These are phyloP conservation scores for Pseudogymnoascus sp. DNA, from an alignment of 2,329 filamentous ascomycete species.

Conservation along the genomic window DNA sequence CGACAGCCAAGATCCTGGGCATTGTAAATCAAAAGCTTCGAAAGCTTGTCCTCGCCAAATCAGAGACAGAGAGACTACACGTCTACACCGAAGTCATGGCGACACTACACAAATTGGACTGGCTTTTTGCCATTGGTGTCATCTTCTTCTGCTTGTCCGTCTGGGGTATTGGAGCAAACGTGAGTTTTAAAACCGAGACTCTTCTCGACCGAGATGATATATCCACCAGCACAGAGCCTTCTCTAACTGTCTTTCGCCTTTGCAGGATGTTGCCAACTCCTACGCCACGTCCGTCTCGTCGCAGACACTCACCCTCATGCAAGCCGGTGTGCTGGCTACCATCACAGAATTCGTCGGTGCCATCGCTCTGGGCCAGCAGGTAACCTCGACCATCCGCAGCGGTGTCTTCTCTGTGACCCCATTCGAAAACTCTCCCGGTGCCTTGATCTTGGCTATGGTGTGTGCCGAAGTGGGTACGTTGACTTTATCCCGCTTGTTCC, in stretches of 20 bases:
- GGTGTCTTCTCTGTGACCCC: conserved; percentile 55
- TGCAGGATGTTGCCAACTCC: conserved; percentile 78
- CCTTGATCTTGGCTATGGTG: conserved; percentile 60
- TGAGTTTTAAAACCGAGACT: too few relatives aligned
- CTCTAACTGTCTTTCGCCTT: background rate
- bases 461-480: conserved; percentile 35
- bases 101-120: background rate
- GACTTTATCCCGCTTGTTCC: too few relatives aligned
- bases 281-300: conserved; percentile 78
- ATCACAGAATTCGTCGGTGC: conserved; percentile 62
- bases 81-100: background rate
- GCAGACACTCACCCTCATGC: conserved; percentile 59
- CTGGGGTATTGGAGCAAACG: conserved; percentile 46
- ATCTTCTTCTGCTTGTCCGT: conserved; percentile 50
- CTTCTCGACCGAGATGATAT: too few relatives aligned
- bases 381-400: conserved; percentile 72
- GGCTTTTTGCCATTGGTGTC: conserved; percentile 44
- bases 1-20: background rate
- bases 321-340: conserved; percentile 58
- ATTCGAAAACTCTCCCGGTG: conserved; percentile 52
- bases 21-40: too few relatives aligned
- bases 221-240: too few relatives aligned
- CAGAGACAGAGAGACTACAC: too few relatives aligned
- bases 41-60: background rate
- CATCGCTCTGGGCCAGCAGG: conserved; percentile 58